Evolutionary conservation across 2,329 filamentous ascomycete genomes (phyloP), one percentile per base, ranked within the genome.

Genomic region (Macrophomina pseudophaseolina): DNA sequence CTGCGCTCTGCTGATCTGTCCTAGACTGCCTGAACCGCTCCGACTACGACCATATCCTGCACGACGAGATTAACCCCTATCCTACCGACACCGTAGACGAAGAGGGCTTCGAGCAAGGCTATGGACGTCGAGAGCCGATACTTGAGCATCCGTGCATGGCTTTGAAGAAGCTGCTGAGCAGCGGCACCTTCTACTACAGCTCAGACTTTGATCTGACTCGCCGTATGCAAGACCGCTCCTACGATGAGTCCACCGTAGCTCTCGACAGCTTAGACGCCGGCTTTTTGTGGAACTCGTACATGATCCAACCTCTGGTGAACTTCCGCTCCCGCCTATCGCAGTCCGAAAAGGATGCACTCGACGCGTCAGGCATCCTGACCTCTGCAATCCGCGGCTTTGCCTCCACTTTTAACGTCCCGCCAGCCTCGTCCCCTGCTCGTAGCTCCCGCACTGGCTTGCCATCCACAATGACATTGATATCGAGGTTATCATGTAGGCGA

Each of bases 141-240:
- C 79, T 92, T 35, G 93, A 97, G 74, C 93, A 97, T 78, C 95
- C 95, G 6, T 98, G 94, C 78, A 83, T 93, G 72, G 92, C 95
- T 53, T 80, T 99, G 68, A 94, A 94, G 79, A 98, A 97, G 83
- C 86, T 99, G 44, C 83, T 99, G 66, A 91, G 92, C 75, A 94
- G 96, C 77, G 94, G 94, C 32, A 97, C 91, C 35, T 99, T 99
- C 76, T 99, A 98, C 78, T 99, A 97, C 81, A 97, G 93, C 76
- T 92, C 93, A n/a, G 93, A 98, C 78, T 99, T 99, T 77, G 94
- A 99, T 76, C 83, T 99, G 58, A 99, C 95, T 3, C 94, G 97
- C 78, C 87, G 95, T 71, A 81, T 98, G 69, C 95, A 99, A 79
- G 91, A 97, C 75, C 89, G 94, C 72, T 88, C 90, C 14, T 87